These are phyloP conservation scores for Acorus gramineus DNA, from an alignment of 106 monocot genomes.

Conservation along the genomic window DNA sequence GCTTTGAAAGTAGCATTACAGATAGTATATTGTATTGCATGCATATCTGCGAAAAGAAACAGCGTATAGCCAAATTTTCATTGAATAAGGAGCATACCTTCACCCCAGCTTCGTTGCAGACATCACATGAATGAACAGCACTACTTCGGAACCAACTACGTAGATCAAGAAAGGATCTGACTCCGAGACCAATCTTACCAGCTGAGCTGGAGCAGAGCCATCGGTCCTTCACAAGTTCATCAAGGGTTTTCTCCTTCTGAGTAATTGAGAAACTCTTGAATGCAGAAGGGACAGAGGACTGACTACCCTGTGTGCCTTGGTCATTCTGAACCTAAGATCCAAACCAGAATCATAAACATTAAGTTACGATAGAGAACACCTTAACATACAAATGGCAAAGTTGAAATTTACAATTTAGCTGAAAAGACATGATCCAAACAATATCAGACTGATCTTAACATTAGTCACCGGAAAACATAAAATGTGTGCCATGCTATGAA, in stretches of 20 bases:
- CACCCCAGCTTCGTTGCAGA: constrained; percentile 79
- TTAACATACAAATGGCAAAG: no score
- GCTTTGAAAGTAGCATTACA: neutral
- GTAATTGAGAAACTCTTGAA: constrained; percentile 70
- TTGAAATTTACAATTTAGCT: no score
- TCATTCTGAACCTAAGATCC: constrained; percentile 31
- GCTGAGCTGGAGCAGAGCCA: constrained; percentile 56
- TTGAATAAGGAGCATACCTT: constrained; percentile 32
- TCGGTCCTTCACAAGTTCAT: constrained; percentile 60
- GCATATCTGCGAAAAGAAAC: no score
- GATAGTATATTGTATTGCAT: neutral
- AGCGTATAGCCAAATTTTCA: neutral
- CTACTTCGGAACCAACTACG: constrained; percentile 80
- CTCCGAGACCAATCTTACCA: constrained; percentile 75
- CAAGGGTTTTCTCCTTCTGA: constrained; percentile 87
- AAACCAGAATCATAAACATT: neutral
- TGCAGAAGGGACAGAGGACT: constrained; percentile 45
- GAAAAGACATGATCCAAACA: no score
- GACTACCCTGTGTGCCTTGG: constrained; percentile 38
- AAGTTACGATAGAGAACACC: no score
- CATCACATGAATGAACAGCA: constrained; percentile 70
- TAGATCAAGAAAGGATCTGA: constrained; percentile 93
- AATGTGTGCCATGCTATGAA: no score
- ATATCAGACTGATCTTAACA: no score
- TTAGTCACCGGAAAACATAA: no score